Base-by-base conservation (phyloP, 1,284 basidiomycete species). In the Exobasidium rhododendri region DNA sequence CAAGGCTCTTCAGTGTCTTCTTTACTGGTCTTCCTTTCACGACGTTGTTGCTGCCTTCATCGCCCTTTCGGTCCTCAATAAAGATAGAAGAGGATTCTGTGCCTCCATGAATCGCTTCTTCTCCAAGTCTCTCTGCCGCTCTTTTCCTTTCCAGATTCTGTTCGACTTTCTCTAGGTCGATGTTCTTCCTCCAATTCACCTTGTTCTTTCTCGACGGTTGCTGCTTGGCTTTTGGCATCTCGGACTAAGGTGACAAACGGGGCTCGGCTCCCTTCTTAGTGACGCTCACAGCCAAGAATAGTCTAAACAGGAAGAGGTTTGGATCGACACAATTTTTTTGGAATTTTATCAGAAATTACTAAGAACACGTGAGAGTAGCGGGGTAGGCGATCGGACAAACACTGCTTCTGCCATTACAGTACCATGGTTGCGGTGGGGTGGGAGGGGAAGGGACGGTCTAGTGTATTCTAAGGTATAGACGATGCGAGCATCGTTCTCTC, bases 141-240 rank as follows among this genome's bases (percentile, higher is more conserved):
- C 54, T 56, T 40, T 30, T 31, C 14, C 45, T 47, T 20, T 65
- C 60, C 31, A 66, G 54, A 60, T 40, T 47, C 20, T 40, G 55
- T 26, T 63, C 53, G 7, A 56, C 52, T 4, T 26, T 17, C 24
- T 49, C 20, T 17, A 66, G 54, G 45, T 60, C 50, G 61, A 66
- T 58, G 46, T 94, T 89, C 82, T 94, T 94, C 75, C 92, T 82
- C 92, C 92, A 94, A 59, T 91, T 87, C 63, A 86, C 86, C 81
- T 94, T 94, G 51, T 90, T 89, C 80, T 92, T 94, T 59, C 92
- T 83, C 70, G 87, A 90, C 0, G 85, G 81, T 79, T 92, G 91
- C 46, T 55, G 52, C 52, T 32, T 55, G 20, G 52, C 52, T 44
- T 55, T 55, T 55, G 52, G 52, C 52, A 55, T 55, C 11, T 20